These are phyloP conservation scores for Elaeagnus macrophylla DNA, from an alignment of 306 rosid genomes.

Conservation along the genomic window DNA sequence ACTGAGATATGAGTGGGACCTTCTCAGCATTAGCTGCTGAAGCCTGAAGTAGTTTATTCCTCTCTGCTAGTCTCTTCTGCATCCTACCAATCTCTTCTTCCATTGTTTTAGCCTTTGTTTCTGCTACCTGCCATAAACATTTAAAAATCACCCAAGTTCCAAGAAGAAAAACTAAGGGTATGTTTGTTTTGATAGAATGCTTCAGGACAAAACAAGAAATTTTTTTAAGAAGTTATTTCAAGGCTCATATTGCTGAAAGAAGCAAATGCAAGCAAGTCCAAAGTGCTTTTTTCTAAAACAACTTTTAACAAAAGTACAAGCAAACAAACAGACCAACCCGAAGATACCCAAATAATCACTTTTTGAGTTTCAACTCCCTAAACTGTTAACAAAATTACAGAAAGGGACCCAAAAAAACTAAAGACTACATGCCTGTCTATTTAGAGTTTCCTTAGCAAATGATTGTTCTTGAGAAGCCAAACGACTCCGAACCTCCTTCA, in stretches of 20 bases:
- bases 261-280: too few relatives aligned
- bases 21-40: slow-evolving; percentile 58
- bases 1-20: slow-evolving; percentile 34
- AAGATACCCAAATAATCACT: too few relatives aligned
- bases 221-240: too few relatives aligned
- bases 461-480: slow-evolving; percentile 73
- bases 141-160: slow-evolving; percentile 13
- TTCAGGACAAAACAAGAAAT: slow-evolving; percentile 16
- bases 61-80: slow-evolving; percentile 60
- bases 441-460: slow-evolving; percentile 51
- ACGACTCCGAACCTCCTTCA: slow-evolving; percentile 77
- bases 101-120: slow-evolving; percentile 71
- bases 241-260: too few relatives aligned
- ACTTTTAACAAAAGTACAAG: too few relatives aligned
- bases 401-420: slow-evolving; percentile 13
- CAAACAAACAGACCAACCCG: too few relatives aligned
- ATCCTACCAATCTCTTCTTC: slow-evolving; percentile 55
- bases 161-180: slow-evolving; percentile 4
- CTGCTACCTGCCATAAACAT: slow-evolving; percentile 57
- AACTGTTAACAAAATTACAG: slow-evolving; percentile 23
- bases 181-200: slow-evolving; percentile 36
- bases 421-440: slow-evolving; percentile 65
- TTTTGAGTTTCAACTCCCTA: slow-evolving; percentile 4
- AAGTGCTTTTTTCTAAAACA: too few relatives aligned
- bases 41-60: slow-evolving; percentile 55